phyloP scores from a whole-genome alignment of 140 eudicot species.

The Anethum foeniculum region DNA sequence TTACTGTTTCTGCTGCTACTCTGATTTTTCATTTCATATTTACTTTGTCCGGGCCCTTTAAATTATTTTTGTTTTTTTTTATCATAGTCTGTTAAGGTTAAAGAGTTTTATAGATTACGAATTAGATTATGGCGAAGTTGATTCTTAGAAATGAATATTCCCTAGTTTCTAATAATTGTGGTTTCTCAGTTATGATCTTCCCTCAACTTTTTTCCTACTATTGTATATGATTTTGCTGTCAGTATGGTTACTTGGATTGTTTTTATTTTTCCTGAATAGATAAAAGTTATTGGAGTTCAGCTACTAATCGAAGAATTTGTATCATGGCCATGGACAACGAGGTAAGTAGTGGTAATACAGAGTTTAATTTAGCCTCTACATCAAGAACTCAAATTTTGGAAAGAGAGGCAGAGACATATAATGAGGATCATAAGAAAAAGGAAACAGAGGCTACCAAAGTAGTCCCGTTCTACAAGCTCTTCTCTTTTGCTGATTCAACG shows the following conservation, averaged over 20 bases:
- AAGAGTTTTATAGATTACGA: not conserved
- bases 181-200: not conserved
- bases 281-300: not conserved
- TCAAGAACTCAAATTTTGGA: not conserved
- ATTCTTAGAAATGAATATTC: too few relatives aligned
- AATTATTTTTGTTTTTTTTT: too few relatives aligned
- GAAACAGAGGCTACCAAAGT: not conserved
- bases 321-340: not conserved
- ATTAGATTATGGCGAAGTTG: too few relatives aligned
- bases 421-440: not conserved
- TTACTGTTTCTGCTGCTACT: too few relatives aligned
- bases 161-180: not conserved
- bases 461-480: conserved; percentile 12
- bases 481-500: not conserved
- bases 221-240: not conserved
- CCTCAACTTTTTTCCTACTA: not conserved
- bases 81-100: not conserved
- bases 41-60: not conserved
- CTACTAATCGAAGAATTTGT: not conserved
- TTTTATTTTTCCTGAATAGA: not conserved
- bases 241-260: not conserved
- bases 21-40: too few relatives aligned
- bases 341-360: not conserved
- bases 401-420: not conserved
- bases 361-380: conserved; percentile 5